These are phyloP conservation scores for Solanum ossicruentum DNA, from an alignment of 257 asterid species.

Conservation along the genomic window DNA sequence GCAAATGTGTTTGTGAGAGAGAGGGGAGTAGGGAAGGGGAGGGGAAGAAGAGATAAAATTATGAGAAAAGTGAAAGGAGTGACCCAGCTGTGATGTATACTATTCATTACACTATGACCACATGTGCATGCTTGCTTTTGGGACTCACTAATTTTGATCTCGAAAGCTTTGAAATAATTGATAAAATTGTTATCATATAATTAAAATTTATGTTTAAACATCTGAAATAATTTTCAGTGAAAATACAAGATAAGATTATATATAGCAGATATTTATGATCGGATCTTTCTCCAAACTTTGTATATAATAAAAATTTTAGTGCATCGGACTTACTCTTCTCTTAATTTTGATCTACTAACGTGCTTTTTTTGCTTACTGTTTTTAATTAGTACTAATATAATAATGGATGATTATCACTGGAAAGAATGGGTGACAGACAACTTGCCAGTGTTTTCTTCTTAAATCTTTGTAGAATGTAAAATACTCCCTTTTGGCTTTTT, in stretches of 20 bases:
- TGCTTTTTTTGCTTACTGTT: neutral
- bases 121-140: constrained; percentile 15
- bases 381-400: neutral
- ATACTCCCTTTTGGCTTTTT: neutral
- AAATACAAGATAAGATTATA: too few species aligned
- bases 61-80: constrained; percentile 29
- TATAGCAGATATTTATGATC: too few species aligned
- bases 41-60: constrained; percentile 1
- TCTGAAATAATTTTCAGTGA: rapidly evolving
- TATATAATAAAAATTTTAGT: too few species aligned
- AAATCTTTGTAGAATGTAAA: neutral
- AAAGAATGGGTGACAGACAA: neutral
- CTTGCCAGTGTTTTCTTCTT: neutral
- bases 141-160: neutral
- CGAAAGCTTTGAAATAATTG: too few species aligned
- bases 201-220: rapidly evolving
- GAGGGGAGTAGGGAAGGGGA: neutral
- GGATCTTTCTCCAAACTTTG: too few species aligned
- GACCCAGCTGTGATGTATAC: constrained; percentile 49
- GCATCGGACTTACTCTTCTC: too few species aligned
- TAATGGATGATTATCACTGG: neutral
- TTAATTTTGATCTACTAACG: neutral
- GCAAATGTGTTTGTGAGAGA: neutral
- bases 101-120: constrained; percentile 34
- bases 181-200: too few species aligned